phyloP scores from a whole-genome alignment of 371 early-diverging fungal genomes.

The Mucor circinelloides region DNA sequence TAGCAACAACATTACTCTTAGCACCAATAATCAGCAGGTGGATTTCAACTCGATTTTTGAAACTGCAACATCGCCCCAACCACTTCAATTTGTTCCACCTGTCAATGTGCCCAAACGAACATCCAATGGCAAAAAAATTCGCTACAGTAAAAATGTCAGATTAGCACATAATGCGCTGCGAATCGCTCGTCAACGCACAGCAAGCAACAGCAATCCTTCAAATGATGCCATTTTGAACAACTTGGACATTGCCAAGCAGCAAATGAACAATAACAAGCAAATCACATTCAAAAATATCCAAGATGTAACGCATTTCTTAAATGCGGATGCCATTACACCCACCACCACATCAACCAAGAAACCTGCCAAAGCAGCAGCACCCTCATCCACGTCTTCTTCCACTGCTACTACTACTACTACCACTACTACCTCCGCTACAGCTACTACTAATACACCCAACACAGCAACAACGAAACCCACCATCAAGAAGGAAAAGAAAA shows the following conservation, averaged over 20 bases:
- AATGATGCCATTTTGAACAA: constrained; percentile 29
- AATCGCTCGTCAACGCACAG: constrained; percentile 35
- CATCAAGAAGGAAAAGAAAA: background rate
- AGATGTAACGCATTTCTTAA: constrained; percentile 18
- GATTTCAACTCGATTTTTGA: constrained; percentile 1
- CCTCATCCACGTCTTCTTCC: background rate
- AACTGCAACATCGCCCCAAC: constrained; percentile 16
- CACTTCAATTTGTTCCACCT: constrained; percentile 21
- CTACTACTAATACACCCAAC: background rate
- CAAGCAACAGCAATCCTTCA: constrained; percentile 19
- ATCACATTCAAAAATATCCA: constrained; percentile 16
- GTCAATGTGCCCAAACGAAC: constrained; percentile 39
- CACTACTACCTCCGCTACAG: background rate
- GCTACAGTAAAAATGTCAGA: constrained; percentile 43
- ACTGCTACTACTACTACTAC: background rate
- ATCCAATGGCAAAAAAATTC: constrained; percentile 44
- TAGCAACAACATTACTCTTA: background rate
- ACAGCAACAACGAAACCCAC: background rate
- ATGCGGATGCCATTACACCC: constrained; percentile 2
- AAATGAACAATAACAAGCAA: constrained; percentile 7
- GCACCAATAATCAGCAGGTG: background rate
- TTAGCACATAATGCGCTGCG: constrained; percentile 43
- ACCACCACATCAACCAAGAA: background rate
- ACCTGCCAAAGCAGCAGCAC: background rate
- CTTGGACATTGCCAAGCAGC: constrained; percentile 17